Evolutionary conservation across 2,329 filamentous ascomycete species (phyloP).

Genomic region (Dryadomyces quercivorus): DNA sequence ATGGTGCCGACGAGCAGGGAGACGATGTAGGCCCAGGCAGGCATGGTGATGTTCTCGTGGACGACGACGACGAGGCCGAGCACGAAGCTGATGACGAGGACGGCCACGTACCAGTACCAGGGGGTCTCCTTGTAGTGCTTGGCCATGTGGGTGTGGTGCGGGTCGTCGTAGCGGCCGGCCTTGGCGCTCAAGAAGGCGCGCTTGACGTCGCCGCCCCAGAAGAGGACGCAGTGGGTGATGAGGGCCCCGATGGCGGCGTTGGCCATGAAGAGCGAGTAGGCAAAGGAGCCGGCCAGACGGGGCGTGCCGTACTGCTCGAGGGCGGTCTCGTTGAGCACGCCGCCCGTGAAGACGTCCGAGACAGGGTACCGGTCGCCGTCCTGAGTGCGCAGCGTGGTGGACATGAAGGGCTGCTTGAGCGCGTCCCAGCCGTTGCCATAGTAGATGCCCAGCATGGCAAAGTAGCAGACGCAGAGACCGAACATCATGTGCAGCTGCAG

Average conservation of each 20-base stretch:
- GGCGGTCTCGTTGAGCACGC: slow-evolving; percentile 27
- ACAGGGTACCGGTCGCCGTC: slow-evolving; percentile 29
- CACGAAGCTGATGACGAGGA: slow-evolving; percentile 31
- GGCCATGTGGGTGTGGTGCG: slow-evolving; percentile 38
- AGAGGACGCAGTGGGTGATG: slow-evolving; percentile 36
- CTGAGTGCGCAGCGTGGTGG: slow-evolving; percentile 28
- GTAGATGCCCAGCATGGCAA: slow-evolving; percentile 38
- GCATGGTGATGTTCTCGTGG: slow-evolving; percentile 33
- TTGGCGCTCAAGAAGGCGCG: slow-evolving; percentile 33
- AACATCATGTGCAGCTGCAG: slow-evolving; percentile 33
- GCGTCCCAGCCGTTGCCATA: slow-evolving; percentile 36
- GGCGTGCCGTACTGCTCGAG: slow-evolving; percentile 33
- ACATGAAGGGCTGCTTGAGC: slow-evolving; percentile 40
- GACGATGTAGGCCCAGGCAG: slow-evolving; percentile 34
- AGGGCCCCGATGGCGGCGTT: slow-evolving; percentile 46
- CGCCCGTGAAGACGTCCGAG: slow-evolving; percentile 25
- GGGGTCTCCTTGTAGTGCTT: slow-evolving; percentile 39
- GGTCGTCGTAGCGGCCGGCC: slow-evolving; percentile 31
- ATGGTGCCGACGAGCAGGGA: slow-evolving; percentile 29
- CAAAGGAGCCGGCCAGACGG: slow-evolving; percentile 34
- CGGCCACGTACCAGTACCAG: slow-evolving; percentile 32
- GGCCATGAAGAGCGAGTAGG: slow-evolving; percentile 41
- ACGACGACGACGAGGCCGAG: slow-evolving; percentile 32
- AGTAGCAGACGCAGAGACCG: slow-evolving; percentile 35
- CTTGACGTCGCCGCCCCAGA: slow-evolving; percentile 42